Evolutionary conservation across 805 yeast species (phyloP).

Genomic region (Sugiyamaella lignohabitans): DNA sequence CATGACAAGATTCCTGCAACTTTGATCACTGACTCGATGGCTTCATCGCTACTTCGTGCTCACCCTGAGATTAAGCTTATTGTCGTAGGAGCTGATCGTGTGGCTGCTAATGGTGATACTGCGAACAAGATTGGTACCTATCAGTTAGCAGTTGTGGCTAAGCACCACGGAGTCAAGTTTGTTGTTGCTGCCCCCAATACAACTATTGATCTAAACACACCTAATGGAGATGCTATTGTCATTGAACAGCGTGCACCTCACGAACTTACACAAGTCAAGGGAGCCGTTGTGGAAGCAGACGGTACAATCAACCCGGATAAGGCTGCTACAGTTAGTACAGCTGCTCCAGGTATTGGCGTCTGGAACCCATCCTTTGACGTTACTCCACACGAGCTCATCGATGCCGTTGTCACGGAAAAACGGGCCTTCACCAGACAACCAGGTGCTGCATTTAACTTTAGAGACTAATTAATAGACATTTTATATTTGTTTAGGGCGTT

Average conservation of each 20-base stretch:
- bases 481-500: too few relatives aligned
- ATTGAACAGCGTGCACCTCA: slow-evolving; percentile 82
- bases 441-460: background rate
- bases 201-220: slow-evolving; percentile 67
- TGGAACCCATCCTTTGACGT: slow-evolving; percentile 98
- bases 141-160: slow-evolving; percentile 73
- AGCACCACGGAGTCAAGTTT: slow-evolving; percentile 64
- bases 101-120: slow-evolving; percentile 88
- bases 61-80: slow-evolving; percentile 73
- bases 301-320: slow-evolving; percentile 26
- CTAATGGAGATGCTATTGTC: slow-evolving; percentile 64
- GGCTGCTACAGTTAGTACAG: slow-evolving; percentile 58
- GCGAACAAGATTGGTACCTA: slow-evolving; percentile 96
- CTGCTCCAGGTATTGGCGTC: slow-evolving; percentile 76
- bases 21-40: slow-evolving; percentile 87
- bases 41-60: slow-evolving; percentile 59
- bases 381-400: slow-evolving; percentile 76
- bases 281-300: slow-evolving; percentile 45
- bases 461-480: too few relatives aligned
- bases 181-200: slow-evolving; percentile 95
- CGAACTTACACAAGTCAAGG: slow-evolving; percentile 73
- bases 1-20: slow-evolving; percentile 85
- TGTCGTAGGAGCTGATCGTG: slow-evolving; percentile 93
- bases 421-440: slow-evolving; percentile 23
- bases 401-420: slow-evolving; percentile 84